phyloP scores from a whole-genome alignment of 441 rosid genomes.

The Euphorbia schlechtendalii region DNA sequence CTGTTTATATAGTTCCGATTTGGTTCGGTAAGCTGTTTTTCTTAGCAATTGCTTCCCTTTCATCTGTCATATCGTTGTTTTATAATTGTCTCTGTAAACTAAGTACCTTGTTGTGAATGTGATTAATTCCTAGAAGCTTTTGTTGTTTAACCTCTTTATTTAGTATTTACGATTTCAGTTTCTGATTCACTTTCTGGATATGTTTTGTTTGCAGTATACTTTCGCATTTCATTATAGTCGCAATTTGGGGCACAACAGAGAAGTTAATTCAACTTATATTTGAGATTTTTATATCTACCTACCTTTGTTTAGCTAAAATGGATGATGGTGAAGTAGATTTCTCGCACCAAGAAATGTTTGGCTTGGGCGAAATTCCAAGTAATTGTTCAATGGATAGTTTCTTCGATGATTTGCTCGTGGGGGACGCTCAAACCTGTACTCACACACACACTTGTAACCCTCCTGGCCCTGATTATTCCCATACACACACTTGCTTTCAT shows the following conservation, averaged over 20 bases:
- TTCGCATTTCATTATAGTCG: conserved; percentile 6
- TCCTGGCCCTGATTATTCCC: conserved; percentile 87
- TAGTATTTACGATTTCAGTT: conserved; percentile 10
- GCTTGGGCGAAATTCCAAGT: conserved; percentile 54
- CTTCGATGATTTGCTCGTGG: conserved; percentile 54
- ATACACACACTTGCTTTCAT: conserved; percentile 91
- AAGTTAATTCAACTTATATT: conserved; percentile 9
- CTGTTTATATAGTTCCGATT: conserved; percentile 10
- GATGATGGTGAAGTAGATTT: conserved; percentile 92
- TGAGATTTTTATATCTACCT: conserved; percentile 12
- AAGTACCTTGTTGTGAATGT: conserved; percentile 6
- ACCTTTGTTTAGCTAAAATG: conserved; percentile 30
- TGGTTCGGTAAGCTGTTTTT: background rate
- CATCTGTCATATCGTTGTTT: conserved; percentile 3
- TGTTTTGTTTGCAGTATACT: background rate
- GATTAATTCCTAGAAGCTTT: conserved; percentile 12
- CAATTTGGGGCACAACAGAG: background rate
- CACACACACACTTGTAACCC: conserved; percentile 96
- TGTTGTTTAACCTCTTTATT: background rate
- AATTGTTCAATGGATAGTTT: conserved; percentile 75
- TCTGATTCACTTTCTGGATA: background rate
- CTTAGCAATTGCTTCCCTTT: background rate
- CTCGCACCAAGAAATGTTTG: conserved; percentile 68
- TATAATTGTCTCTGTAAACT: conserved; percentile 1
- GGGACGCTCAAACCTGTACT: conserved; percentile 75